Conservation (phyloP, 768 basidiomycete genomes). For the Exidia glandulosa region DNA sequence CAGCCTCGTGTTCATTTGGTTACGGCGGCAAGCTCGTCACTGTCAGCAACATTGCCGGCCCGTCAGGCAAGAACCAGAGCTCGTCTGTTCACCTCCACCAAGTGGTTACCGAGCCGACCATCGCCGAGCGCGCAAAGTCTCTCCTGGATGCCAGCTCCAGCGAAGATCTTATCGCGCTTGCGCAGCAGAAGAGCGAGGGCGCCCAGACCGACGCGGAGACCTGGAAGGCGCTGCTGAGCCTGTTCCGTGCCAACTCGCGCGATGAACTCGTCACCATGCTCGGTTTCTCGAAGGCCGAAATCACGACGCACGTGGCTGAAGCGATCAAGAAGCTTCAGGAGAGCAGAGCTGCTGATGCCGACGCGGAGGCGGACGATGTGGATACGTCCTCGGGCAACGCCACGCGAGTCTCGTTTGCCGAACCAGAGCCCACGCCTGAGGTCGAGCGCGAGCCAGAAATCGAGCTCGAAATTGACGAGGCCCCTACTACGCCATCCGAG, state of each 20-base stretch:
- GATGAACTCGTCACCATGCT: conserved; percentile 84
- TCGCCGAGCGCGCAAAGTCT: conserved; percentile 64
- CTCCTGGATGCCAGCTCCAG: conserved; percentile 51
- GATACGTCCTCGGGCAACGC: conserved; percentile 30
- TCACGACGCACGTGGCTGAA: conserved; percentile 66
- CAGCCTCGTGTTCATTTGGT: conserved; percentile 72
- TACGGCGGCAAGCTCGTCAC: conserved; percentile 83
- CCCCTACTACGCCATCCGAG: conserved; percentile 47
- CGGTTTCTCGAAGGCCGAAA: conserved; percentile 85
- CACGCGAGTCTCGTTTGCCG: conserved; percentile 76
- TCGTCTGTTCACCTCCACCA: conserved; percentile 68
- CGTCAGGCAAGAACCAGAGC: conserved; percentile 68
- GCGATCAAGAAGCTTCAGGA: conserved; percentile 56
- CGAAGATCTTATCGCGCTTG: conserved; percentile 39
- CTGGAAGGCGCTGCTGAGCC: conserved; percentile 81
- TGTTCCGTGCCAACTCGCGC: conserved; percentile 82
- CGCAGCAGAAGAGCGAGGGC: conserved; percentile 41
- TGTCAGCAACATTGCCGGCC: conserved; percentile 52
- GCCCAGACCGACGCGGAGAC: conserved; percentile 34
- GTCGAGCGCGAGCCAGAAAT: conserved; percentile 18
- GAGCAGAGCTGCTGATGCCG: conserved; percentile 35
- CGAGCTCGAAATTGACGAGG: conserved; percentile 18
- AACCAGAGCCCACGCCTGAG: conserved; percentile 45
- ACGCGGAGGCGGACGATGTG: conserved; percentile 15
- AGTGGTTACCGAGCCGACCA: conserved; percentile 60